Percentiles rank a stretch among this genome's conserved stretches.
These are phyloP conservation scores for maize (Zea mays) DNA, from an alignment of 176 grass and related monocot species.

Conservation along the genomic window DNA sequence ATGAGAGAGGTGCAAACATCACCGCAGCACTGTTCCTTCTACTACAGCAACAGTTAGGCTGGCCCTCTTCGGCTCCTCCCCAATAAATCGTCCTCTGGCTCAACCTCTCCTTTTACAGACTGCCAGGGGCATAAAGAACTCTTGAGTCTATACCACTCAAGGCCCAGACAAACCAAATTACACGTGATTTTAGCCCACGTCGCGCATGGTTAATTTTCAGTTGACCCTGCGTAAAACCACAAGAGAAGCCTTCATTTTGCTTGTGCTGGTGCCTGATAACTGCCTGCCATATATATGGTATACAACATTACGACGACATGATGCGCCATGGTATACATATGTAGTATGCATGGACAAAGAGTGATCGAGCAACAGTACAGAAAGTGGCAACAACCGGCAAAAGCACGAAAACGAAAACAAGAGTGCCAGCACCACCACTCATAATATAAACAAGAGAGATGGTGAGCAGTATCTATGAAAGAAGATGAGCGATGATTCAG, in stretches of 20 bases:
- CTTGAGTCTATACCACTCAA: constrained; percentile 54
- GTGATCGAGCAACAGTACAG: background rate
- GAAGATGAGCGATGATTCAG: constrained; percentile 5
- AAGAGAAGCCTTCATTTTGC: background rate
- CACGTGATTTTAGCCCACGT: constrained; percentile 45
- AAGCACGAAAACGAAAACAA: constrained; percentile 37
- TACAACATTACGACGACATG: constrained; percentile 13
- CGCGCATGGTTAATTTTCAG: constrained; percentile 33
- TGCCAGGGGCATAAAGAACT: constrained; percentile 62
- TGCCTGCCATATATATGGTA: background rate
- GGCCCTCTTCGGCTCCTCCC: constrained; percentile 6
- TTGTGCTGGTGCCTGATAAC: background rate
- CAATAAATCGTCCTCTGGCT: constrained; percentile 58
- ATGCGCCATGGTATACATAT: constrained; percentile 23
- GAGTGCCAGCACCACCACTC: constrained; percentile 4
- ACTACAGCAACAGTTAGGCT: constrained; percentile 49
- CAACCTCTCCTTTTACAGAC: constrained; percentile 54
- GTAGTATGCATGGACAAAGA: constrained; percentile 3
- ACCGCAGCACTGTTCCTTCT: constrained; percentile 42
- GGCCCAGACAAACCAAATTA: constrained; percentile 56
- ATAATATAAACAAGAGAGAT: constrained; percentile 32
- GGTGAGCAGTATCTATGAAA: constrained; percentile 17
- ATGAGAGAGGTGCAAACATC: constrained; percentile 31
- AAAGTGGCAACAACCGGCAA: constrained; percentile 11
- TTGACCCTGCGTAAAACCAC: constrained; percentile 36